These are phyloP conservation scores for Phytophthora lateralis DNA, from an alignment of 352 stramenopile species.

Conservation along the genomic window DNA sequence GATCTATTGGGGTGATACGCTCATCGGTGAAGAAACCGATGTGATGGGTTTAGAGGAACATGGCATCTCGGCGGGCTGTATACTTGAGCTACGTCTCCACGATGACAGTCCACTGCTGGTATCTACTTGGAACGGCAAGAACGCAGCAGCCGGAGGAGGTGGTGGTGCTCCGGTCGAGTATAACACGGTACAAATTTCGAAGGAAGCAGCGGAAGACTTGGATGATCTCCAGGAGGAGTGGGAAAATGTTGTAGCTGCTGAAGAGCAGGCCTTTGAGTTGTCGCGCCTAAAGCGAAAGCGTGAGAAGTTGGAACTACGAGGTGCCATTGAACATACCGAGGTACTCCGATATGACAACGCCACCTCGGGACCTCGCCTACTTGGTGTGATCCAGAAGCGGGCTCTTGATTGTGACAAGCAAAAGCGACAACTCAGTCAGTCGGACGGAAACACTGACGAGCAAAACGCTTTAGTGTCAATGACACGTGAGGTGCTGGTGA, in stretches of 20 bases:
- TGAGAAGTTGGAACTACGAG: conserved; percentile 54
- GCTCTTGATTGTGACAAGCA: conserved; percentile 18
- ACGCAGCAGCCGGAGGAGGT: conserved; percentile 37
- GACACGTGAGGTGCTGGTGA: conserved; percentile 33
- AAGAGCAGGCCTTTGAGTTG: conserved; percentile 64
- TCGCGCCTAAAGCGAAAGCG: conserved; percentile 53
- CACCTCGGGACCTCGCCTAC: conserved; percentile 43
- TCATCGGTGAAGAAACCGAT: conserved; percentile 75
- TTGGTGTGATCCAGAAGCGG: conserved; percentile 61
- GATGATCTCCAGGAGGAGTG: conserved; percentile 75
- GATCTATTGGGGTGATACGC: conserved; percentile 75
- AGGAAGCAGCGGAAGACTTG: conserved; percentile 80
- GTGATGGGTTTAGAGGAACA: conserved; percentile 80
- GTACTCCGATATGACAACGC: conserved; percentile 63
- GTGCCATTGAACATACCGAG: conserved; percentile 63
- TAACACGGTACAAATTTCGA: conserved; percentile 84
- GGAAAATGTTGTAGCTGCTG: conserved; percentile 57
- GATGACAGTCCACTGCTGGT: conserved; percentile 76
- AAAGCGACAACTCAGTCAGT: conserved; percentile 20
- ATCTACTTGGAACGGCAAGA: conserved; percentile 68
- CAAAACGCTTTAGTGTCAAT: conserved; percentile 28
- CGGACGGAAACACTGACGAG: conserved; percentile 5
- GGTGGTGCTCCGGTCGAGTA: conserved; percentile 52
- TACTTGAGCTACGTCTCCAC: conserved; percentile 73
- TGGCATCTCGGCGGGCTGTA: conserved; percentile 66